A percentile compares a stretch with the other conserved stretches of the same genome.
Evolutionary conservation across 2,329 filamentous ascomycete species (phyloP).

Genomic region (Calonectria hongkongensis): DNA sequence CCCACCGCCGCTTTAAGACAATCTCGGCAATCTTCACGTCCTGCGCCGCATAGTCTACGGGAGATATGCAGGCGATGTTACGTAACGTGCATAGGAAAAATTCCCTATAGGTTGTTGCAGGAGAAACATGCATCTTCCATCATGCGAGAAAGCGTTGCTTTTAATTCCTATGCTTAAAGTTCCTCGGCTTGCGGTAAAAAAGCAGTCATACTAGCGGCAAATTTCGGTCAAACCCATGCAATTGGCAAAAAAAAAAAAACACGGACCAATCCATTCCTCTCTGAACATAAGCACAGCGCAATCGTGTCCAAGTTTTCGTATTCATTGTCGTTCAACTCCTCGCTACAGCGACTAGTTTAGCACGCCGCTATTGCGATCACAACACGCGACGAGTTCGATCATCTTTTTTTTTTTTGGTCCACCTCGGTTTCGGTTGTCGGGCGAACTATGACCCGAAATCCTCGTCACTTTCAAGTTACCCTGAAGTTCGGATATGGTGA

Average conservation of each 20-base stretch:
- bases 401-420: background rate
- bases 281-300: too few species aligned
- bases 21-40: background rate
- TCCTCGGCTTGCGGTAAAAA: background rate
- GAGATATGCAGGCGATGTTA: constrained; percentile 7
- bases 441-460: background rate
- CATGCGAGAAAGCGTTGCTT: background rate
- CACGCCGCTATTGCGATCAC: background rate
- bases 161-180: background rate
- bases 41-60: background rate
- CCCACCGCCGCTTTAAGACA: constrained; percentile 8
- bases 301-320: background rate
- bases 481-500: background rate
- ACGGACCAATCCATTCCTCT: too few species aligned
- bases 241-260: too few species aligned
- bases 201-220: background rate
- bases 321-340: background rate
- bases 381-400: background rate
- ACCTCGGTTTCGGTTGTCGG: background rate
- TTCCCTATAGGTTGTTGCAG: background rate
- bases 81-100: constrained; percentile 14
- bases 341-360: background rate
- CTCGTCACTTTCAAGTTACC: background rate
- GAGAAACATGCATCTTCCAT: background rate
- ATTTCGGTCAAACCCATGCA: background rate